Percentiles rank a stretch among this genome's conserved stretches.
Conservation (phyloP, 1,284 basidiomycete genomes). For the Malassezia obtusa region DNA sequence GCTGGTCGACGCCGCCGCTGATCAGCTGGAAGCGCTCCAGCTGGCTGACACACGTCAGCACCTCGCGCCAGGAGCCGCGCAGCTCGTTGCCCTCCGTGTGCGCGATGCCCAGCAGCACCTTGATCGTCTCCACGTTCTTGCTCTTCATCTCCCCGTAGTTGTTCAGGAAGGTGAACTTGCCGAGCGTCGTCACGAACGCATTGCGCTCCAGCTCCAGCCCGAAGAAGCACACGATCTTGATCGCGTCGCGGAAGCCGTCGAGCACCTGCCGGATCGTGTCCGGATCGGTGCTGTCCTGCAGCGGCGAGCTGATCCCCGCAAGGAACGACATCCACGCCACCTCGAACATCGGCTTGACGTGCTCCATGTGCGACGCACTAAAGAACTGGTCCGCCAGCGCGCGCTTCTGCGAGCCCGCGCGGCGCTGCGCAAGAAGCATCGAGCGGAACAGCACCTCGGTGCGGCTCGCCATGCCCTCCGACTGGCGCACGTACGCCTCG, state of each 20-base stretch:
- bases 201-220: conserved; percentile 46
- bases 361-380: conserved; percentile 47
- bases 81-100: conserved; percentile 47
- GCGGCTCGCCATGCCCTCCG: conserved; percentile 46
- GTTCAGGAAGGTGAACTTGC: conserved; percentile 48
- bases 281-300: conserved; percentile 43
- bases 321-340: conserved; percentile 49
- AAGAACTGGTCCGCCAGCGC: conserved; percentile 46
- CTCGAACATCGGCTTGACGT: conserved; percentile 48
- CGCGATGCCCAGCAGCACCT: conserved; percentile 44
- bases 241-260: conserved; percentile 44
- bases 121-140: conserved; percentile 48
- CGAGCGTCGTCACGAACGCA: conserved; percentile 47
- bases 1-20: conserved; percentile 48
- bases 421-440: conserved; percentile 45
- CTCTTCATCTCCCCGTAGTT: conserved; percentile 48
- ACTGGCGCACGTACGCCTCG: conserved; percentile 45
- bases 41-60: conserved; percentile 46
- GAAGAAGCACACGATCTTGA: conserved; percentile 47
- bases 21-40: conserved; percentile 48
- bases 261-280: conserved; percentile 40
- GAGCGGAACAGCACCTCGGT: conserved; percentile 47
- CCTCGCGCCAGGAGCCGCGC: conserved; percentile 46
- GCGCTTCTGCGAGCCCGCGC: conserved; percentile 34
- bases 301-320: conserved; percentile 42